phyloP scores from a whole-genome alignment of 129 eudicot genomes.

The Lactuca saligna region DNA sequence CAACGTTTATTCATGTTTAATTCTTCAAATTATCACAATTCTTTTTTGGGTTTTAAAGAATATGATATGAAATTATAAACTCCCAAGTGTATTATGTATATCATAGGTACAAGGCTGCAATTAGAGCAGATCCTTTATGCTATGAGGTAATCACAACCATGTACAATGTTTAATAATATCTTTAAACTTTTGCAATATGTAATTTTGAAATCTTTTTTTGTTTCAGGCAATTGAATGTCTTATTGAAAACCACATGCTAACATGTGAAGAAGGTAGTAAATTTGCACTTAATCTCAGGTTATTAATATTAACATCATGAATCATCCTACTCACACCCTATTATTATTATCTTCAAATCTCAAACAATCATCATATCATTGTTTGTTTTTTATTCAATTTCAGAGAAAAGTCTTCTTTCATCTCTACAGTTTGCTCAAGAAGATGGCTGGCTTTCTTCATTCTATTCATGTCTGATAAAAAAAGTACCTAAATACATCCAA shows the following conservation, averaged over 20 bases:
- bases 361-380: slow-evolving; percentile 7
- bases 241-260: slow-evolving; percentile 86
- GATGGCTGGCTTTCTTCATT: slow-evolving; percentile 92
- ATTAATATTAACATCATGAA: neutral
- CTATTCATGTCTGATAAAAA: slow-evolving; percentile 82
- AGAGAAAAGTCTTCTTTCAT: slow-evolving; percentile 76
- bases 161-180: neutral
- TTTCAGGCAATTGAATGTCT: slow-evolving; percentile 88
- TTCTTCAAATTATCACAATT: neutral
- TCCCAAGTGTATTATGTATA: neutral
- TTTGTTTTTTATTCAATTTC: slow-evolving; percentile 38
- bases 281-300: slow-evolving; percentile 7
- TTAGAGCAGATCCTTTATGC: slow-evolving; percentile 88
- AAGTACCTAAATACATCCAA: slow-evolving; percentile 44
- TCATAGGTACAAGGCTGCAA: slow-evolving; percentile 87
- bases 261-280: slow-evolving; percentile 78
- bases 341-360: neutral
- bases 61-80: neutral
- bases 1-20: slow-evolving; percentile 12
- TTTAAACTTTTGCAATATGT: neutral
- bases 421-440: slow-evolving; percentile 82
- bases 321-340: slow-evolving; percentile 8
- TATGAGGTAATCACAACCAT: slow-evolving; percentile 63
- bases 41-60: neutral
- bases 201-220: neutral